Base-by-base conservation (phyloP, 169 alveolate species). In the Eimeria praecox region DNA sequence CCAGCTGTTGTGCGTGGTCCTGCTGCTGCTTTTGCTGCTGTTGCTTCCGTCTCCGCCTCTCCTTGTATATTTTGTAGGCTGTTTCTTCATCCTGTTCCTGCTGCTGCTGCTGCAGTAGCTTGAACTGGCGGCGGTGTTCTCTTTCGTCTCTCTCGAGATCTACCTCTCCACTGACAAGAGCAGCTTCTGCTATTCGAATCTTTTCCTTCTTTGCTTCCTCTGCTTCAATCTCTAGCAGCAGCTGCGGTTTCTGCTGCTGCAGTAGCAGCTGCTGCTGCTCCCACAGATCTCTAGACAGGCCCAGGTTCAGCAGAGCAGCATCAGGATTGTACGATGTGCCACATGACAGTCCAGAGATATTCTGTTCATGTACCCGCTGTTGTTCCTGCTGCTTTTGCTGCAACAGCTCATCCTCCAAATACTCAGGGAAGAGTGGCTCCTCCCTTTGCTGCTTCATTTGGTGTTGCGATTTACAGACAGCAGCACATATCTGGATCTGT, bases 41-140 rank as follows among this genome's bases (percentile, higher is more conserved):
- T 62, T 38, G 85, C 59, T 40, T 64, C 59, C 27, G 30, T 64
- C 86, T n/a, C 69, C 94, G 69, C 30, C 82, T 59, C 56, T 66
- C 86, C 42, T 66, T 66, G 35, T 69, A 18, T n/a, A 56, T n/a
- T n/a, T 16, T 35, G 56, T 66, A 46, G n/a, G 64, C 54, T 12
- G 40, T 20, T 52, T 56, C 92, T 20, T 59, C 35, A 62, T 69
- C 18, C 12, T 69, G 42, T 75, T 52, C 30, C 75, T 83, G 91
- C 92, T 85, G 92, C 94, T 62, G 94, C 66, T 62, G 85, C 69
- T 87, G 82, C 82, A 20, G 85, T 66, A 42, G 80, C 83, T 87
- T 59, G 69, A 42, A 78, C 85, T 66, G 83, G 71, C 66, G 94
- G 40, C 94, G 94, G 94, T 87, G 94, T 20, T 87, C 85, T 40